Evolutionary conservation across 768 basidiomycete genomes (phyloP), one percentile per base, ranked within the genome.

Genomic region (Termitomyces heimii): DNA sequence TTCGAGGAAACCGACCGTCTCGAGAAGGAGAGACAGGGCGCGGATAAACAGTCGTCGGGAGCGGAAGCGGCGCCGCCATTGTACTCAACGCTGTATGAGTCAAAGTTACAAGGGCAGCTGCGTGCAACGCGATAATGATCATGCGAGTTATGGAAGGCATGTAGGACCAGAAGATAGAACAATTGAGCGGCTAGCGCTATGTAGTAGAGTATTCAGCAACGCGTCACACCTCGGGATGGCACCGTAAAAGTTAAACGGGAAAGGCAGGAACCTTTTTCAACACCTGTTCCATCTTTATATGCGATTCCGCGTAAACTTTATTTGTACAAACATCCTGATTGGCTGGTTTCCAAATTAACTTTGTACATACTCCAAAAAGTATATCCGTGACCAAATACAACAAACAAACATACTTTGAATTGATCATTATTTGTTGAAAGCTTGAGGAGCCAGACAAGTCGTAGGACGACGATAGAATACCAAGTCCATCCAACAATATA

Each of bases 51-150:
- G 63, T 70, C 67, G 13, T 67, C 61, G 28, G 64, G 61, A 66
- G 56, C 18, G 72, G 70, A 37, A 78, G 66, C 2, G 79, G 78
- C 34, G 73, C 72, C 18, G 77, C 77, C 29, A 67, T 53, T 26
- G 68, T 69, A 53, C 22, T 51, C 44, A 64, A 60, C 31, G 63
- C 56, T 37, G 65, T 57, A 14, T 66, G 65, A 55, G 66, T 66
- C 55, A 73, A 48, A 61, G 71, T 65, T 48, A 72, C 66, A 61
- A 82, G 69, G 56, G 67, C 70, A 58, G 74, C 62, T 47, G 75
- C 71, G 63, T 77, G 70, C 49, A 78, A 63, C 55, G 72, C 73
- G 65, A 78, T 57, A 59, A 75, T 66, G 58, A 77, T 55, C 61
- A 71, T 67, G 60, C 71, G 75, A 64, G 67, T 65, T 64, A 75